Percentiles rank a stretch among this genome's conserved stretches.
Conservation (phyloP, 305 asterid genomes). For the Fraxinus xanthoxyloides region DNA sequence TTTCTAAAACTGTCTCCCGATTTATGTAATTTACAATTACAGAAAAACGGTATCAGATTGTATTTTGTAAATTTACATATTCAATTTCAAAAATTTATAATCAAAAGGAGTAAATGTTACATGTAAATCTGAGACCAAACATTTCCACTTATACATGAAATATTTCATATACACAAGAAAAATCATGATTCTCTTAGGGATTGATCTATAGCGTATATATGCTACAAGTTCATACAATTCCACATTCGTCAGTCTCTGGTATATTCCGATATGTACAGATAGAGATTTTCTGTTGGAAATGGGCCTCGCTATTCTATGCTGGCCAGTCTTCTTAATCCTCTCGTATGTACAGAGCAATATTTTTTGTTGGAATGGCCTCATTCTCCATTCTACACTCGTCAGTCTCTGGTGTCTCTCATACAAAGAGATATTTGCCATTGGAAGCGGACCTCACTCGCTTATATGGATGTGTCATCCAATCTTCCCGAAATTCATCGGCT, state of each 20-base stretch:
- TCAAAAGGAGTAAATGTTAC: background rate
- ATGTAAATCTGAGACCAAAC: background rate
- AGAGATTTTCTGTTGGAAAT: background rate
- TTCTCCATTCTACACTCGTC: background rate
- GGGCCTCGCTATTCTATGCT: background rate
- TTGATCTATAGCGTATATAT: background rate
- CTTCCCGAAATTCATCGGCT: slow-evolving; percentile 15
- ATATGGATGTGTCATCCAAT: slow-evolving; percentile 2
- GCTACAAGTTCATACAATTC: background rate
- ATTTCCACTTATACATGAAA: background rate
- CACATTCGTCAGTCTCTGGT: background rate
- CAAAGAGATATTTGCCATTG: background rate
- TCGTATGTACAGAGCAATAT: background rate
- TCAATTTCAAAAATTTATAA: background rate
- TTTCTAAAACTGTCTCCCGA: background rate
- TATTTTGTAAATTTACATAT: background rate
- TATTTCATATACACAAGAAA: background rate
- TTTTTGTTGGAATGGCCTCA: background rate
- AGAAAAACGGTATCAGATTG: background rate
- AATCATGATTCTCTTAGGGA: background rate
- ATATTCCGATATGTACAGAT: background rate
- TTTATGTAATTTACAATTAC: background rate
- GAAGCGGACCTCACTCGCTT: slow-evolving; percentile 9
- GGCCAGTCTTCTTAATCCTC: background rate
- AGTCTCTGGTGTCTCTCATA: background rate